Evolutionary conservation across 2,329 filamentous ascomycete species (phyloP).

Genomic region (Leptodontidium sp.): DNA sequence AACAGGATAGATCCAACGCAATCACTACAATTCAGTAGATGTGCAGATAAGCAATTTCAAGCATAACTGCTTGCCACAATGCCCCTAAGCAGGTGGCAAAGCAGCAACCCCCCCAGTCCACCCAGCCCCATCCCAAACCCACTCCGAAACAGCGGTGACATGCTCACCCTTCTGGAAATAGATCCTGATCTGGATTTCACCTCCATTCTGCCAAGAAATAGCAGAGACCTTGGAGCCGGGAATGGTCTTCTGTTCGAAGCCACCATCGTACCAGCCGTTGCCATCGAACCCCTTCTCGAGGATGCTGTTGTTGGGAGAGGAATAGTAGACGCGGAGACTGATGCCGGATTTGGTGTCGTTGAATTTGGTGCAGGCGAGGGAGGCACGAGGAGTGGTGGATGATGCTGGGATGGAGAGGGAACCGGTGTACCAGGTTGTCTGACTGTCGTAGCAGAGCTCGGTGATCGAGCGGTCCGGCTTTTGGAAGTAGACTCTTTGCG

Average conservation of each 20-base stretch:
- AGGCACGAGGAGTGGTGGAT: not conserved
- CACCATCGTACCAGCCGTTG: slow-evolving; percentile 22
- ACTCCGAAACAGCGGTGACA: slow-evolving; percentile 21
- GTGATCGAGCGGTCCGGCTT: slow-evolving; percentile 5
- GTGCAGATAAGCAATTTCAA: too few species aligned
- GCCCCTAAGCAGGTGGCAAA: slow-evolving; percentile 20
- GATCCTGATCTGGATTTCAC: slow-evolving; percentile 9
- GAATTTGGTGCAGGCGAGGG: slow-evolving; percentile 20
- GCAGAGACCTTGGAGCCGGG: slow-evolving; percentile 17
- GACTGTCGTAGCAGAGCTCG: slow-evolving; percentile 15
- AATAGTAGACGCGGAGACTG: slow-evolving; percentile 21
- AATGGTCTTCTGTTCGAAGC: slow-evolving; percentile 15
- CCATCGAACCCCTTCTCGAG: slow-evolving; percentile 25
- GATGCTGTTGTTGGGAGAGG: slow-evolving; percentile 11
- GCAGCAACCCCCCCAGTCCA: slow-evolving; percentile 17
- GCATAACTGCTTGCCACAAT: too few species aligned
- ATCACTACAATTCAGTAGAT: too few species aligned
- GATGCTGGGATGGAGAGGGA: slow-evolving; percentile 13
- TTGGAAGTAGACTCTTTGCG: slow-evolving; percentile 18
- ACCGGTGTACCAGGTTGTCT: slow-evolving; percentile 17
- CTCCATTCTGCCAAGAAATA: slow-evolving; percentile 10
- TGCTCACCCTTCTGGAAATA: slow-evolving; percentile 25
- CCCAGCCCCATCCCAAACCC: slow-evolving; percentile 15
- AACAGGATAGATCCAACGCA: too few species aligned
- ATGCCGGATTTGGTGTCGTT: slow-evolving; percentile 17